Evolutionary conservation across 306 rosid species (phyloP), one percentile per base, ranked within the genome.

Genomic region (Erythrophleum fordii): DNA sequence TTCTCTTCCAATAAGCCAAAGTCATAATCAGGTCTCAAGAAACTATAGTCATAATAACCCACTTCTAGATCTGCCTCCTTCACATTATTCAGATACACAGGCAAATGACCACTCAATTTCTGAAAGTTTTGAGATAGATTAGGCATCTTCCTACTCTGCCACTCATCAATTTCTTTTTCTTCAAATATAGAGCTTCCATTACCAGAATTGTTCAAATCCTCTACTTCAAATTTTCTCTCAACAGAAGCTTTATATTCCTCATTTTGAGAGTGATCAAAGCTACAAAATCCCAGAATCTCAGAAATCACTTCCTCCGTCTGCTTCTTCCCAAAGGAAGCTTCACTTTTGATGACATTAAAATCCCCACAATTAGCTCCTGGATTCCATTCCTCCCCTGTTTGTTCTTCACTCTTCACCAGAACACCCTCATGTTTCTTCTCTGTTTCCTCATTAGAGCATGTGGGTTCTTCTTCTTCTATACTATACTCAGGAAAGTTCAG

Each of bases 1-100:
- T 83, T 74, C 82, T 91, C 97, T 83, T 95, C 96, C 28, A 64
- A 72, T 46, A 81, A 86, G 56, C 92, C 91, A 28, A 83, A 87
- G 78, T 90, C 90, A 84, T 90, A 95, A 82, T 86, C 90, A 12
- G 91, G 89, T 35, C 62, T 84, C 72, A 85, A 80, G 82, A 84
- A 81, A 62, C 89, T 90, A 34, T 87, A 84, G 73, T 85, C 84
- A 28, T 75, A 22, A 25, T 77, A 22, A 70, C 81, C 71, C 16
- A 53, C 69, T 31, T 82, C 90, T 11, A 41, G 39, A 29, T 81
- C 76, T 66, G 85, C 75, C 80, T 82, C 79, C 79, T 86, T 86
- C 66, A 18, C 31, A 49, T 58, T 72, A 35, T 83, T 78, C 80
- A 86, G 81, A 70, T 85, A 39, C 51, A 39, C 51, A 66, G 72